Evolutionary conservation across 768 basidiomycete species (phyloP), one percentile per base, ranked within the genome.

Genomic region (Cystobasidiopsis lactophilus): DNA sequence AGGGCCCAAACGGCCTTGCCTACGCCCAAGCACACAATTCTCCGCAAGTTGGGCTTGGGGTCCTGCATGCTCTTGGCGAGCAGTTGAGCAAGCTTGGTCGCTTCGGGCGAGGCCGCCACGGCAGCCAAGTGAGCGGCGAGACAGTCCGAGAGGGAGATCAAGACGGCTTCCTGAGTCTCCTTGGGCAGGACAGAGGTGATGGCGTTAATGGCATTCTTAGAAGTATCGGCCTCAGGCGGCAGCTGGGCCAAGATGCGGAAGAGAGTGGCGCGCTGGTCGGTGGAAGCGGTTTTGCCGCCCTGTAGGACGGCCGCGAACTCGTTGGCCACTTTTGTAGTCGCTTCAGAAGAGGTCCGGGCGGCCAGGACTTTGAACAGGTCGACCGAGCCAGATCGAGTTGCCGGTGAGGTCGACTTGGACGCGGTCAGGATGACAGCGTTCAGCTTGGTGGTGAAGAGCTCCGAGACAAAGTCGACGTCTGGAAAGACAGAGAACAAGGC

Each of bases 201-300:
- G 1, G 69, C 61, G 1, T 61, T 64, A 33, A 73, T 58, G 27
- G 72, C 62, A 3, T 67, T 65, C 40, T 72, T 60, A 0, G 69
- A 58, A 7, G 35, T 19, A 11, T 18, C 11, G 2, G 30, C 21
- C 13, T 52, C 27, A 0, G 56, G 40, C 3, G 74, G 74, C 0
- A 69, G 66, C 1, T 86, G 56, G 48, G 62, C 67, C 1, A 86
- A 71, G 78, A 96, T 85, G 1, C 75, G 72, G 67, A 85, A 89
- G 9, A 96, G 70, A 0, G 80, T 71, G 3, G 77, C 65, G 18
- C 89, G 77, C 64, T 96, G 86, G 52, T 91, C 91, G 2, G 82
- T 74, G 1, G 85, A 85, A 0, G 78, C 69, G 0, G 86, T 83
- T 70, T 93, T 98, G 21, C 85, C 82, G 0, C 78, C 66, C 59